Evolutionary conservation across 148 eudicot species (phyloP).

Genomic region (Heliamphora exappendiculata): DNA sequence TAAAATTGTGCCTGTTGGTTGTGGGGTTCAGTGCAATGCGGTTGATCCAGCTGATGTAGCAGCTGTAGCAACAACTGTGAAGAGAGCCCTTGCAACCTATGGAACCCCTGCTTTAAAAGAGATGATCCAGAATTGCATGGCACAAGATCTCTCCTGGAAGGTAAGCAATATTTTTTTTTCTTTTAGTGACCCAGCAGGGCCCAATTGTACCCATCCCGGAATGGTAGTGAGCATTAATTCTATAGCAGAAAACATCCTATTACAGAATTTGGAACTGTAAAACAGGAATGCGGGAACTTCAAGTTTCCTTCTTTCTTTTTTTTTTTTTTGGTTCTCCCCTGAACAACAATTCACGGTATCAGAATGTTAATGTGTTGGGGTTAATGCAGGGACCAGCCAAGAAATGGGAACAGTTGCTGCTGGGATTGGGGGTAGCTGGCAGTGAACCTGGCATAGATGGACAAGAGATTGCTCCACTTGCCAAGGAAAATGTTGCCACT

Average conservation of each 20-base stretch:
- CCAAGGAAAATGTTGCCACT: constrained; percentile 69
- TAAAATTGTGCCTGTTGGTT: background rate
- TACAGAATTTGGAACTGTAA: background rate
- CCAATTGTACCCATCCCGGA: too few species aligned
- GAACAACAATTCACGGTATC: background rate
- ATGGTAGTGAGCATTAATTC: too few species aligned
- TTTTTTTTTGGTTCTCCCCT: too few species aligned
- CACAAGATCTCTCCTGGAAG: constrained; percentile 95
- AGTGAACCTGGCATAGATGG: constrained; percentile 74
- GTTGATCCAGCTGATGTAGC: constrained; percentile 74
- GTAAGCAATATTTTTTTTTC: too few species aligned
- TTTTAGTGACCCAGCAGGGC: too few species aligned
- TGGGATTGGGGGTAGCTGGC: constrained; percentile 54
- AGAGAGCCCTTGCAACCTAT: constrained; percentile 52
- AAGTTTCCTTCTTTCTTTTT: background rate
- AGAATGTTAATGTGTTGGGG: background rate
- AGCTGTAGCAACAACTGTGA: constrained; percentile 56
- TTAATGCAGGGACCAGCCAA: constrained; percentile 71
- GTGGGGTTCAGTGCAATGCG: constrained; percentile 48
- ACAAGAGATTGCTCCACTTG: constrained; percentile 75
- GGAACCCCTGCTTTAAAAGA: constrained; percentile 52
- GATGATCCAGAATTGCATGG: constrained; percentile 88
- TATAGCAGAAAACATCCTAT: too few species aligned
- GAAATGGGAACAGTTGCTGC: constrained; percentile 64
- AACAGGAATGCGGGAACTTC: background rate